Conservation (phyloP, 2,329 filamentous ascomycete genomes). For the Scytalidium sp. region DNA sequence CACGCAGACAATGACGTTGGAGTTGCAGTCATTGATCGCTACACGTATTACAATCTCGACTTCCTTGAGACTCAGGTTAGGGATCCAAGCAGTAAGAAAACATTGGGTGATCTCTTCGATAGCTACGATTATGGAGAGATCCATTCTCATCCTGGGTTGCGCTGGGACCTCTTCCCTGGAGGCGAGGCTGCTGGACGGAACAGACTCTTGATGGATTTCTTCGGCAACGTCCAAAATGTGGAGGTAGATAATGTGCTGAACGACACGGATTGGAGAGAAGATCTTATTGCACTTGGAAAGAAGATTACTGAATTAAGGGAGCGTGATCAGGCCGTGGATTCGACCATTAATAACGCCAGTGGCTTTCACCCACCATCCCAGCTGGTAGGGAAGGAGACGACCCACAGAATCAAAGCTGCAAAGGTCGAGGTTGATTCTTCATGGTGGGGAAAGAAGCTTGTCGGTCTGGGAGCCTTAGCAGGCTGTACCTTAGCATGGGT, state of each 20-base stretch:
- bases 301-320: conserved; percentile 54
- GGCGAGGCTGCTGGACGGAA: conserved; percentile 74
- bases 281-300: conserved; percentile 72
- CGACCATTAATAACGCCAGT: conserved; percentile 19
- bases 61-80: conserved; percentile 90
- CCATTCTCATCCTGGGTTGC: conserved; percentile 84
- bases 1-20: conserved; percentile 98
- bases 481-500: conserved; percentile 60
- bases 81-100: conserved; percentile 83
- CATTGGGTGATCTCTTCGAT: conserved; percentile 90
- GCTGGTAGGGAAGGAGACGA: conserved; percentile 9
- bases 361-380: conserved; percentile 12
- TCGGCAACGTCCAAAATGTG: conserved; percentile 96
- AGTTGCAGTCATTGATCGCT: conserved; percentile 96
- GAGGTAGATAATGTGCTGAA: conserved; percentile 64
- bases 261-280: conserved; percentile 62
- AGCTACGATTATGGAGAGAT: conserved; percentile 95
- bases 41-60: conserved; percentile 97
- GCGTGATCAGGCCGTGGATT: conserved; percentile 26
- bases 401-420: conserved; percentile 43
- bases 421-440: conserved; percentile 63
- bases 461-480: conserved; percentile 59
- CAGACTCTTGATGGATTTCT: conserved; percentile 91
- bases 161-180: conserved; percentile 92
- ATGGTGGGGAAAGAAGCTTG: conserved; percentile 64